Base-by-base conservation (phyloP, 2,329 filamentous ascomycete genomes). In the Fusarium nelsonii region DNA sequence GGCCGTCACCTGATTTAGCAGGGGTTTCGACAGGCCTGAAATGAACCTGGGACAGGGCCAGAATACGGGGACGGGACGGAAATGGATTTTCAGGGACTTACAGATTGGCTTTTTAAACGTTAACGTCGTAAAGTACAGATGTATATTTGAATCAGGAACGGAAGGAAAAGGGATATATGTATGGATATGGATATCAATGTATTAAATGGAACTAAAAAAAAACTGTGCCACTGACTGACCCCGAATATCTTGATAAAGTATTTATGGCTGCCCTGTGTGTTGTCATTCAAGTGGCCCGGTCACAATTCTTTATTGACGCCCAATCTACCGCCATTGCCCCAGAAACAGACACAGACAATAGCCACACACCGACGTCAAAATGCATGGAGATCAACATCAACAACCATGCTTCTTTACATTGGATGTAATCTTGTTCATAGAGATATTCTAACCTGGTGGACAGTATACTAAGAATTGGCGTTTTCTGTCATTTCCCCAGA, bases 291-390 rank as follows among this genome's bases (percentile, higher is more conserved):
- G 50, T 52, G 64, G 53, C 52, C 60, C 33, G 8, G 57, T 52
- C 50, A 26, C 63, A 49, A 36, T 50, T 61, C 63, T 72, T 72
- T 73, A 69, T 74, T 73, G 70, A 73, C 71, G 73, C 73, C 73
- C 70, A 73, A 74, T 67, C 70, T 69, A 30, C 65, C 53, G 39
- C 43, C 71, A 75, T 75, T 74, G 73, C 73, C 70, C 68, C 70
- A 75, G 73, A 75, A 75, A 75, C 73, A 71, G 54, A 60, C n/a
- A 37, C 70, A 75, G 73, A 74, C 74, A 74, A 33, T 56, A 62
- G 59, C 59, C 63, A 64, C 68, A 46, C 63, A 49, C 48, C 41
- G 46, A 34, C 37, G 8, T 58, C 50, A 41, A 59, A 51, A 59
- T 34, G 36, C 61, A 69, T 62, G 15, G 48, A 57, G 62, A 51